A percentile compares a stretch with the other conserved stretches of the same genome.
Conservation (phyloP, 129 eudicot species). For the Pittosporum tobira region DNA sequence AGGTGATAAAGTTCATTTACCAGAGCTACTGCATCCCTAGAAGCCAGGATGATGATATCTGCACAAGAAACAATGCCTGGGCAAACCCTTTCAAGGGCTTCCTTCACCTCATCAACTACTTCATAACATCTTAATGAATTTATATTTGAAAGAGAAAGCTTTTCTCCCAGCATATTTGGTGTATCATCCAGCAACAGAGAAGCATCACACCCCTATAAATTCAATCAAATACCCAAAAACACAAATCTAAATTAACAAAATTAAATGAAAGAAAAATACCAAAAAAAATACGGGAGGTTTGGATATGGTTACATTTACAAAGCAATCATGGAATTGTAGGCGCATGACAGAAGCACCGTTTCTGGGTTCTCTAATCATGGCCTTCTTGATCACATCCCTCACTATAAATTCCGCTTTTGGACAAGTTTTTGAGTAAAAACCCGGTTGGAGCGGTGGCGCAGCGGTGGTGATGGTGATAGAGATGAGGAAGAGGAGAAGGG, state of each 20-base stretch:
- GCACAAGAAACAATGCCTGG: slow-evolving; percentile 88
- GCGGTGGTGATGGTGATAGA: slow-evolving; percentile 11
- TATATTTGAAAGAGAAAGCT: slow-evolving; percentile 62
- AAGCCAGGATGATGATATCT: slow-evolving; percentile 75
- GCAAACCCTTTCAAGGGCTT: slow-evolving; percentile 67
- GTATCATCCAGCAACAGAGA: slow-evolving; percentile 93
- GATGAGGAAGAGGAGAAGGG: slow-evolving; percentile 27
- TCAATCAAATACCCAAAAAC: neutral
- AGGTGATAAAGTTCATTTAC: slow-evolving; percentile 22
- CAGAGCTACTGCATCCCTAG: slow-evolving; percentile 92
- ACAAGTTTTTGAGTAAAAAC: slow-evolving; percentile 54
- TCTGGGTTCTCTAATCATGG: slow-evolving; percentile 70
- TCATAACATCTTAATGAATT: slow-evolving; percentile 76
- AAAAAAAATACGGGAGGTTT: neutral
- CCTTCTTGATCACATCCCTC: slow-evolving; percentile 37
- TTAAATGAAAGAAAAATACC: neutral
- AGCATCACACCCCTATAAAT: slow-evolving; percentile 82
- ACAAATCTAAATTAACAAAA: neutral
- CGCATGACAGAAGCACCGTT: slow-evolving; percentile 89
- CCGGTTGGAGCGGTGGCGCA: slow-evolving; percentile 35
- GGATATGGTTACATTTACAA: slow-evolving; percentile 51
- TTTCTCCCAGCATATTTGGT: slow-evolving; percentile 78
- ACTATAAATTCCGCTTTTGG: slow-evolving; percentile 66
- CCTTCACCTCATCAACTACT: slow-evolving; percentile 79
- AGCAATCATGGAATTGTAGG: slow-evolving; percentile 91